Evolutionary conservation across 2,329 filamentous ascomycete genomes (phyloP), one percentile per base, ranked within the genome.

Genomic region (Cordyceps sp.): DNA sequence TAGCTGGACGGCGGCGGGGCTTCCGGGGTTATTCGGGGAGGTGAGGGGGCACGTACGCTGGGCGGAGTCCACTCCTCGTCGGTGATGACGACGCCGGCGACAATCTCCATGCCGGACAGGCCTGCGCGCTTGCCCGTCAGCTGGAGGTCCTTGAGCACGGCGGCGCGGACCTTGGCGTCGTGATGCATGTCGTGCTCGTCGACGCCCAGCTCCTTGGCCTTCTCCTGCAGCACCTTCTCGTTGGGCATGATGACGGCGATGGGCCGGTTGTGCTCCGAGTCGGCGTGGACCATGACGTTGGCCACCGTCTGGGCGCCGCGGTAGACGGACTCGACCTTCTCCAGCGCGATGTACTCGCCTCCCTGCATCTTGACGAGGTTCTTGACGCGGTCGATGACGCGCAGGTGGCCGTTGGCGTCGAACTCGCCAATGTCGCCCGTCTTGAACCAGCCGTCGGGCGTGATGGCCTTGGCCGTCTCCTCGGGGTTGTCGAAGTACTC

Each of bases 361-460:
- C 86, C 85, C 41, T 83, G 71, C 40, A 90, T 86, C 74, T 96
- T 96, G 56, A 96, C 82, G 34, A 96, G 64, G 59, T 96, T 96
- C 76, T 96, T 96, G 73, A 93, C 86, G 44, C 88, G 83, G 55
- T 96, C 88, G 49, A 96, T 86, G 52, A 96, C 78, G 44, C 67
- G 72, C 42, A 96, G 58, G 52, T 93, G 81, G 27, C 88, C 88
- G 38, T 78, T 66, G 28, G 61, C 51, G 54, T 88, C 77, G 46
- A 88, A 90, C 52, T 94, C 82, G 46, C 88, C 88, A 52, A 96
- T 90, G 48, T 96, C 88, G 38, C 88, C 88, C 13, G 85, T 93
- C 68, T 80, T 88, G 70, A 96, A 96, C 90, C 90, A 96, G 31
- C 84, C 84, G 46, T 93, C 90, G 4, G 73, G 54, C 1, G 81